Base-by-base conservation (phyloP, 805 yeast species). In the Yueomyces sinensis region DNA sequence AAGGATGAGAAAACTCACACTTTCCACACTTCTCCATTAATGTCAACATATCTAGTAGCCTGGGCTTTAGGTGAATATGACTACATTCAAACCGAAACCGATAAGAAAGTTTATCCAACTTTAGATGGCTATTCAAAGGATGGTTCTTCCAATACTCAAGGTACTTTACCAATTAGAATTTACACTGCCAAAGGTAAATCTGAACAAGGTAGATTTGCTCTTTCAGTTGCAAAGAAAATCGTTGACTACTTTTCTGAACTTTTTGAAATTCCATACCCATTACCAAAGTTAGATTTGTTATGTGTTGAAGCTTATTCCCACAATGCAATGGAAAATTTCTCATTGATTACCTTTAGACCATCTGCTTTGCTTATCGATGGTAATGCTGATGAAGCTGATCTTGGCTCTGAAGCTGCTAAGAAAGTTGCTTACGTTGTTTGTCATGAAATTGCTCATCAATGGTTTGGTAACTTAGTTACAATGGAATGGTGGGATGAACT, bases 401-500 rank as follows among this genome's bases (percentile, higher is more conserved):
- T 25, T 13, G 28, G 28, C 13, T 32, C 38, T 2, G 32, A 29
- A 6, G 35, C 35, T 15, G 35, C 38, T 13, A 32, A 75, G 52
- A 77, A 78, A 41, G 91, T 82, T 22, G 76, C 84, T 5, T 81
- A 81, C 49, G 93, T 82, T 24, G 80, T 82, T 20, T 76, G 79
- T 39, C 94, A 83, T 59, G 94, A 82, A 58, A 63, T 82, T 38
- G 93, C 93, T 9, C 94, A 82, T 58, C 91, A 83, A 53, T 83
- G 94, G 94, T 83, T 82, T 49, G 94, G 94, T 37, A 78, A 83
- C 56, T 68, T 79, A 46, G 89, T 82, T 40, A 83, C 94, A 32
- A 83, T 82, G 94, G 75, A 79, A 48, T 83, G 93, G 91, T 82
- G 94, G 94, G 83, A 82, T 47, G 91, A 81, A 47, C 65, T 82